Conservation (phyloP, 176 grass and related monocot genomes). For the Microstegium vimineum region DNA sequence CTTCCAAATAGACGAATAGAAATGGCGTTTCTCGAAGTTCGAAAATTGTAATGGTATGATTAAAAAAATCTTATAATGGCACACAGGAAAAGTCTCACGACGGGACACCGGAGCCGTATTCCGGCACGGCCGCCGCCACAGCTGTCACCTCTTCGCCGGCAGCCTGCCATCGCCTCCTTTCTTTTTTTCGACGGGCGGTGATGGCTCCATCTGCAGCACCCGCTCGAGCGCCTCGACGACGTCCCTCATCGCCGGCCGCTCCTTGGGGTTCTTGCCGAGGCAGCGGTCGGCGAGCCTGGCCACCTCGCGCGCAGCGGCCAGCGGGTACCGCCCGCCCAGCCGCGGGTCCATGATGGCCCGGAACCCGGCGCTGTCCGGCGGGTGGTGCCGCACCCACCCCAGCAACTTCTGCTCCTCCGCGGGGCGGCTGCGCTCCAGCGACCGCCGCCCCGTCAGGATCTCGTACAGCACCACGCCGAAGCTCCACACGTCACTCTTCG, state of each 20-base stretch:
- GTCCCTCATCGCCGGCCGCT: constrained; percentile 64
- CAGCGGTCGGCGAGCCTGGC: constrained; percentile 67
- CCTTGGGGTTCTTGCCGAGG: constrained; percentile 69
- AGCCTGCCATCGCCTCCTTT: neutral
- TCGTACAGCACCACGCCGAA: constrained; percentile 88
- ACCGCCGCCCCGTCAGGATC: constrained; percentile 71
- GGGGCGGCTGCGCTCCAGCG: constrained; percentile 60
- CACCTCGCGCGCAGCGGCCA: constrained; percentile 46
- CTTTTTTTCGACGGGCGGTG: neutral
- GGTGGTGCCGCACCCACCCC: constrained; percentile 55
- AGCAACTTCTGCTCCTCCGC: constrained; percentile 75
- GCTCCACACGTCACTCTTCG: constrained; percentile 87
- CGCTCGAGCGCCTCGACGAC: constrained; percentile 51
- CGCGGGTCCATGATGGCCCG: constrained; percentile 69
- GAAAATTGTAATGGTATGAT: too few relatives aligned
- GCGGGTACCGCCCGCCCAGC: constrained; percentile 52
- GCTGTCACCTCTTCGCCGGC: constrained; percentile 15
- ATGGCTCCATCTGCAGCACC: constrained; percentile 47
- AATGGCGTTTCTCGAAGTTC: too few relatives aligned
- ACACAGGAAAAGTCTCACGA: too few relatives aligned
- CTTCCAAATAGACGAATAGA: too few relatives aligned
- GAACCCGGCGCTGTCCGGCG: constrained; percentile 46
- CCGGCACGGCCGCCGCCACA: neutral
- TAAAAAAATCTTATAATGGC: too few relatives aligned
- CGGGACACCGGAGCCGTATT: neutral